These are phyloP conservation scores for Nasturtium officinale DNA, from an alignment of 345 rosid genomes.

Conservation along the genomic window DNA sequence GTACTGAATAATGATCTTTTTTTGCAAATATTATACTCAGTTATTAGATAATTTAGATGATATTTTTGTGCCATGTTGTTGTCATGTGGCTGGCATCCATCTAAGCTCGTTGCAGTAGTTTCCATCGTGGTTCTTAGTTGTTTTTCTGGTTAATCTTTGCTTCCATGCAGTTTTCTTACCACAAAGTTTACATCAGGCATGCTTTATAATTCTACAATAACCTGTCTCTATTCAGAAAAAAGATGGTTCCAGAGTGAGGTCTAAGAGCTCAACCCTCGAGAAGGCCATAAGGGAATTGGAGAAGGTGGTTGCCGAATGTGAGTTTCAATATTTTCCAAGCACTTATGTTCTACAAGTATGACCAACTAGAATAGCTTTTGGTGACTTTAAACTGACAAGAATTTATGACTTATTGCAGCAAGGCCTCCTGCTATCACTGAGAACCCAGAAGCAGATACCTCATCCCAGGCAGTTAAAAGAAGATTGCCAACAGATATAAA, in stretches of 20 bases:
- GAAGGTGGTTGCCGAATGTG: constrained; percentile 87
- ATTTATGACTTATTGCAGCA: constrained; percentile 54
- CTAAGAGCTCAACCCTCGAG: constrained; percentile 71
- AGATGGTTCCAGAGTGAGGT: constrained; percentile 63
- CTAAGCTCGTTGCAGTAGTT: constrained; percentile 18
- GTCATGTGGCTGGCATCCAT: constrained; percentile 9
- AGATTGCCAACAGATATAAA: constrained; percentile 81
- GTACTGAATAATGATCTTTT: not conserved
- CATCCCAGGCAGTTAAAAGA: constrained; percentile 73
- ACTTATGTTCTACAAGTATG: not conserved
- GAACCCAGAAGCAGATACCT: constrained; percentile 75
- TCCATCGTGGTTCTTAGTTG: constrained; percentile 9
- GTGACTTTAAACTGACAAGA: not conserved
- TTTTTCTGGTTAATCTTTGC: constrained; percentile 9
- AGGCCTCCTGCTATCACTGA: constrained; percentile 75
- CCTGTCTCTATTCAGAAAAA: constrained; percentile 53
- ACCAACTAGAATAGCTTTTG: constrained; percentile 9
- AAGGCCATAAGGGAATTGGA: constrained; percentile 89
- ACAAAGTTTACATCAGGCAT: constrained; percentile 3
- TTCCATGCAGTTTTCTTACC: not conserved
- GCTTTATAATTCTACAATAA: constrained; percentile 52
- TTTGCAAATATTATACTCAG: not conserved
- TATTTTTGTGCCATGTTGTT: constrained; percentile 4
- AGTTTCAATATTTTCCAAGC: constrained; percentile 24
- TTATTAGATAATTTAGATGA: not conserved